A percentile compares a stretch with the other conserved stretches of the same genome.
Conservation (phyloP, 75 land plant genomes). For the Ceratopteris richardii region DNA sequence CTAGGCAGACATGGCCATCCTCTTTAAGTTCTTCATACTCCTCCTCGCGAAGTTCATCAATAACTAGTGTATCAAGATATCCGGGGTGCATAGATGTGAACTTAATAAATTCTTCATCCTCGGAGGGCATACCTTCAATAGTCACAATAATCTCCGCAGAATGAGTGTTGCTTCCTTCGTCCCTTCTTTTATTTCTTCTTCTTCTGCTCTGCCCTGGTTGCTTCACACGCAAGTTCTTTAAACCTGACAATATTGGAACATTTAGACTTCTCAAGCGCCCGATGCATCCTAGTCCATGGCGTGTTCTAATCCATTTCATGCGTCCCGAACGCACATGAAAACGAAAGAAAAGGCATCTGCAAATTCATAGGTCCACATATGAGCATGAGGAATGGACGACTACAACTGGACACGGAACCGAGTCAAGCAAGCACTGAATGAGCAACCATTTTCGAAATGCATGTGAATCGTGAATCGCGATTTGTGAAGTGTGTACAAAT, state of each 20-base stretch:
- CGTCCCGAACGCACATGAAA: background rate
- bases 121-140: conserved; percentile 41
- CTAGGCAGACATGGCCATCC: conserved; percentile 56
- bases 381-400: too few relatives aligned
- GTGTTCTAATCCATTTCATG: background rate
- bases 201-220: background rate
- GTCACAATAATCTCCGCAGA: conserved; percentile 44
- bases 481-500: too few relatives aligned
- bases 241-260: background rate
- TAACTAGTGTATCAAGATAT: conserved; percentile 42
- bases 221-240: background rate
- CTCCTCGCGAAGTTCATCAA: conserved; percentile 55
- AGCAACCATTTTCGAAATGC: too few relatives aligned
- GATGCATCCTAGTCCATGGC: background rate
- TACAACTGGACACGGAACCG: too few relatives aligned
- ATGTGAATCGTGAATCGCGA: too few relatives aligned
- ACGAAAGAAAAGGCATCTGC: background rate
- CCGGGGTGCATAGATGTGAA: conserved; percentile 71
- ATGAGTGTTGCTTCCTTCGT: conserved; percentile 10
- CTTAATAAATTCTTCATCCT: conserved; percentile 42
- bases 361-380: too few relatives aligned
- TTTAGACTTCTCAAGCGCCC: background rate
- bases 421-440: too few relatives aligned
- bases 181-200: background rate
- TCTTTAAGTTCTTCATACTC: conserved; percentile 58